Evolutionary conservation across 148 eudicot genomes (phyloP).

Genomic region (Hydrangea macrophylla): DNA sequence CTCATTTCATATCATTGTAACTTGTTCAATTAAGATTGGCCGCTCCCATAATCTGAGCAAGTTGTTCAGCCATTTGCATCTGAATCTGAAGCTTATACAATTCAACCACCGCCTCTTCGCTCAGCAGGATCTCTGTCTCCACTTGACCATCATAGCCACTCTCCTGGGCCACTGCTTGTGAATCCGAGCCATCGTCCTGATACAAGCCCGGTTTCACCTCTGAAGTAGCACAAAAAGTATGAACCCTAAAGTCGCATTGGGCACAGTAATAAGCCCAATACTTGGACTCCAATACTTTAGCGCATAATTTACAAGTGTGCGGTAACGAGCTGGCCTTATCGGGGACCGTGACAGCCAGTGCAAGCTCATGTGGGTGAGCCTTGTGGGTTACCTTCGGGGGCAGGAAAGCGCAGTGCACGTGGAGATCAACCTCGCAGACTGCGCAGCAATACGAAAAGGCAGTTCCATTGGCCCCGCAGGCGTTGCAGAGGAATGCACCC

Average conservation of each 20-base stretch:
- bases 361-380: constrained; percentile 30
- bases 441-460: constrained; percentile 38
- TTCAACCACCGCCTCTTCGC: constrained; percentile 22
- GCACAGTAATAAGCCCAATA: constrained; percentile 27
- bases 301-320: constrained; percentile 24
- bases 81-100: constrained; percentile 25
- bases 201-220: constrained; percentile 41
- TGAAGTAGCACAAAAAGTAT: constrained; percentile 36
- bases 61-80: constrained; percentile 34
- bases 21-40: constrained; percentile 13
- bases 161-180: not conserved
- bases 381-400: constrained; percentile 28
- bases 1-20: too few species aligned
- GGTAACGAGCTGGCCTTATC: not conserved
- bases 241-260: constrained; percentile 27
- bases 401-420: constrained; percentile 36
- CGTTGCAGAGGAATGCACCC: constrained; percentile 35
- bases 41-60: constrained; percentile 29
- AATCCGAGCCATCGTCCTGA: constrained; percentile 11
- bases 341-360: not conserved
- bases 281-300: constrained; percentile 14
- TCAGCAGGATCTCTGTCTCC: not conserved
- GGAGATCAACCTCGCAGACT: constrained; percentile 42
- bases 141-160: not conserved
- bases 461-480: constrained; percentile 27